Evolutionary conservation across 2,329 filamentous ascomycete species (phyloP), one percentile per base, ranked within the genome.

Genomic region (Colletotrichum incanum): DNA sequence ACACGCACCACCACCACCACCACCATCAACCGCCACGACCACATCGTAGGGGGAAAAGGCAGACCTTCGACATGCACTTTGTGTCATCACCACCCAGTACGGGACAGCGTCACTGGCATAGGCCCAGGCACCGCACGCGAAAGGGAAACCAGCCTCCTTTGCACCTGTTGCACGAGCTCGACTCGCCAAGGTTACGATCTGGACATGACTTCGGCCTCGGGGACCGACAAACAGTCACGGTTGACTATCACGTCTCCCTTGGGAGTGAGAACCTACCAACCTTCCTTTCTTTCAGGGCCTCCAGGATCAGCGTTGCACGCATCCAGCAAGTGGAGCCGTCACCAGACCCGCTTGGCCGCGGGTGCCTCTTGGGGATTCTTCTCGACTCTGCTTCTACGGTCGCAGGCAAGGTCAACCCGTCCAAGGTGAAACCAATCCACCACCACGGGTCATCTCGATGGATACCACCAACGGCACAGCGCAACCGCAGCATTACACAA

Each of bases 341-440:
- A 12, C 47, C 23, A 14, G 47, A n/a, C 23, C 47, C 47, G 47
- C 47, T n/a, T 23, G 45, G 18, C 3, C 43, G 43, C 20, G 12
- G 12, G 47, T 14, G 23, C 9, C n/a, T 54, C 45, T 52, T 66
- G 2, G 23, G 67, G 47, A 49, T 47, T 37, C 62, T 67, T 47
- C 47, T 67, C 55, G 62, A 41, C 55, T 31, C 28, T 7, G 31
- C 39, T 47, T 52, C 47, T 12, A 31, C 18, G 18, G 49, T 47
- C 58, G 47, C 50, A 20, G 52, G 20, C 68, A 67, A 58, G 68
- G 68, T 43, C 56, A 67, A 16, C 56, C 68, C 64, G 64, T 43
- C 41, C 9, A 58, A 28, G 56, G 47, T 71, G 68, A 71, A 71
- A 67, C 68, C 54, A 69, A 67, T 26, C 67, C 47, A 66, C 61